Evolutionary conservation across 2,329 filamentous ascomycete genomes (phyloP).

Genomic region (Furcasterigmium sp.): DNA sequence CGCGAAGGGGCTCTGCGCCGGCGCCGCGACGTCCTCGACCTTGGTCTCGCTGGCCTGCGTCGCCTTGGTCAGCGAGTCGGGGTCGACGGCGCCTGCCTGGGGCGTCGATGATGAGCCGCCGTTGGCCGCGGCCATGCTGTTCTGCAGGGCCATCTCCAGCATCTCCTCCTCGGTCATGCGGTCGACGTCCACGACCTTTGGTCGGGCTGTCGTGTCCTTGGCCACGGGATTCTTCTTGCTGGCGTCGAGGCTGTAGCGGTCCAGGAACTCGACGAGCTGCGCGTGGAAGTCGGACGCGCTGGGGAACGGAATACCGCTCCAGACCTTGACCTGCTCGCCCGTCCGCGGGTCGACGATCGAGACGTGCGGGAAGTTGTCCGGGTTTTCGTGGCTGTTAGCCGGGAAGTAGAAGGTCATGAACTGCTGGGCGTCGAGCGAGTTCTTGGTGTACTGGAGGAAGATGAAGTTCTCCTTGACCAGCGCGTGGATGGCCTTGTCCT

Average conservation of each 20-base stretch:
- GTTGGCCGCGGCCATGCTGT: slow-evolving; percentile 62
- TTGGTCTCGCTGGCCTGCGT: slow-evolving; percentile 21
- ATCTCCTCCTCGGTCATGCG: slow-evolving; percentile 97
- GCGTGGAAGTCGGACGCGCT: slow-evolving; percentile 76
- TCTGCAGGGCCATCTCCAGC: slow-evolving; percentile 88
- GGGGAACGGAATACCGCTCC: slow-evolving; percentile 80
- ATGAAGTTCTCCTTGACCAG: slow-evolving; percentile 88
- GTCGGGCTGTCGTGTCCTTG: slow-evolving; percentile 64
- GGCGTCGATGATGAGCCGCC: slow-evolving; percentile 26
- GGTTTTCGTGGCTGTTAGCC: slow-evolving; percentile 63
- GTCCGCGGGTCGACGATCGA: slow-evolving; percentile 93
- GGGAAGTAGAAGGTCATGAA: slow-evolving; percentile 90
- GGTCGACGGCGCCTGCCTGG: slow-evolving; percentile 62
- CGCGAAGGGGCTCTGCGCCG: slow-evolving; percentile 47
- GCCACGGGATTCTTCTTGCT: slow-evolving; percentile 92
- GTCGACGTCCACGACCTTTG: slow-evolving; percentile 68
- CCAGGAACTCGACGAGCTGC: slow-evolving; percentile 92
- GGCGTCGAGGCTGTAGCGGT: slow-evolving; percentile 84
- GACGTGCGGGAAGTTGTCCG: slow-evolving; percentile 92
- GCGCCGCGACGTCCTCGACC: slow-evolving; percentile 20
- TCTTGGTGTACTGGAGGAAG: slow-evolving; percentile 90
- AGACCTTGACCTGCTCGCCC: slow-evolving; percentile 94
- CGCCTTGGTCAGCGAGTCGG: slow-evolving; percentile 76
- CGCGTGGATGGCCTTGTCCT: slow-evolving; percentile 72
- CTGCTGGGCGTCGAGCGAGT: slow-evolving; percentile 69